A percentile compares a stretch with the other conserved stretches of the same genome.
phyloP scores from a whole-genome alignment of 1,284 basidiomycete genomes.

The Apiotrichum gamsii region DNA sequence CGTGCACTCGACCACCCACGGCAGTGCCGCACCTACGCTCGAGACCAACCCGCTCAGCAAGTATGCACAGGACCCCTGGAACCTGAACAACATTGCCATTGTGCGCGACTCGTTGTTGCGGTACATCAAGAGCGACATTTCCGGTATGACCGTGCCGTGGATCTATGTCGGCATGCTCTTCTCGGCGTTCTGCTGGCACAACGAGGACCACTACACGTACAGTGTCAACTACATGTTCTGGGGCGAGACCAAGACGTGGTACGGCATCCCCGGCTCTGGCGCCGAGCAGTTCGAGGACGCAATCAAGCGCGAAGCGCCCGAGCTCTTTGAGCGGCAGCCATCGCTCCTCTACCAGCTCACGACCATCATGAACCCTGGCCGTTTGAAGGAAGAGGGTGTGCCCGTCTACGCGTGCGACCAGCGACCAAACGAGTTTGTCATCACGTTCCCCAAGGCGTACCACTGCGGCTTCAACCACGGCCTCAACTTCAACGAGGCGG shows the following conservation, averaged over 20 bases:
- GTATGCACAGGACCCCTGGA: constrained; percentile 92
- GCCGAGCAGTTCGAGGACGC: constrained; percentile 95
- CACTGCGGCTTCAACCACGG: constrained; percentile 99
- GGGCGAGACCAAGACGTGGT: constrained; percentile 99
- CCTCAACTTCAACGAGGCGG: constrained; percentile 97
- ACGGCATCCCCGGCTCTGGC: constrained; percentile 89
- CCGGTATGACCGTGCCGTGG: constrained; percentile 99
- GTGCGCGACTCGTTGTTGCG: constrained; percentile 64
- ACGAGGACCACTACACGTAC: constrained; percentile 99
- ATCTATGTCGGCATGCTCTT: constrained; percentile 99
- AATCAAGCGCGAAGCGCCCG: constrained; percentile 90
- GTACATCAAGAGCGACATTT: constrained; percentile 98
- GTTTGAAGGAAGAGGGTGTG: constrained; percentile 82
- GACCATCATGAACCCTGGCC: constrained; percentile 93
- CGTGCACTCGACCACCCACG: constrained; percentile 94
- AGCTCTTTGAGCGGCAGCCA: constrained; percentile 97
- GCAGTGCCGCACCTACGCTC: constrained; percentile 90
- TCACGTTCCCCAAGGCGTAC: constrained; percentile 97
- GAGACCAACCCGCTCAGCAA: constrained; percentile 83
- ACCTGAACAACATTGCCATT: constrained; percentile 95
- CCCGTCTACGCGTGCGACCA: constrained; percentile 92
- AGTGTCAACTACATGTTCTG: constrained; percentile 96
- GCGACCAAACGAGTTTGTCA: constrained; percentile 92
- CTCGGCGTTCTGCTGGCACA: constrained; percentile 99
- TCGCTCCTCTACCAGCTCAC: constrained; percentile 96